A percentile compares a stretch with the other conserved stretches of the same genome.
These are phyloP conservation scores for Colletotrichum lupini DNA, from an alignment of 2,329 filamentous ascomycete species.

Conservation along the genomic window DNA sequence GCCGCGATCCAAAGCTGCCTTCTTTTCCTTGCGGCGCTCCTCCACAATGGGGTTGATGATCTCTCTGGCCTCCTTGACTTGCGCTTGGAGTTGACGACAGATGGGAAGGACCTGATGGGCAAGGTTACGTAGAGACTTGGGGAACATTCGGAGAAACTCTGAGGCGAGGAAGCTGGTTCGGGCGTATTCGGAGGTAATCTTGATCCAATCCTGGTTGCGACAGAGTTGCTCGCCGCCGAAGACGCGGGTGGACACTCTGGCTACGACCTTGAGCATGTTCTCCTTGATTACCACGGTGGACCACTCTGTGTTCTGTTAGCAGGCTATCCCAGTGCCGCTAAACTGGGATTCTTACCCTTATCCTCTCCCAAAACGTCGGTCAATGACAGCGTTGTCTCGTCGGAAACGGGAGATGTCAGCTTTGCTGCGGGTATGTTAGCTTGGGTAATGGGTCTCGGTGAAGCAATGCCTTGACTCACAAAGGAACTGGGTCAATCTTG, in stretches of 20 bases:
- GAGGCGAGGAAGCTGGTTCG: slow-evolving; percentile 22
- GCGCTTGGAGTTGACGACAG: slow-evolving; percentile 27
- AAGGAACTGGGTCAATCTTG: slow-evolving; percentile 32
- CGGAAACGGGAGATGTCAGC: slow-evolving; percentile 23
- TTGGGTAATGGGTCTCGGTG: too few relatives aligned
- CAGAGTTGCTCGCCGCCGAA: slow-evolving; percentile 40
- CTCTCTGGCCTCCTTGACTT: slow-evolving; percentile 16
- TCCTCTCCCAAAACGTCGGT: slow-evolving; percentile 13
- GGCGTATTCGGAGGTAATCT: slow-evolving; percentile 34
- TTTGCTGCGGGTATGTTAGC: slow-evolving; percentile 18
- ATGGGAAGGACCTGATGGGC: slow-evolving; percentile 36
- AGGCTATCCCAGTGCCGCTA: too few relatives aligned
- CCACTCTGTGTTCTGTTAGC: slow-evolving; percentile 29
- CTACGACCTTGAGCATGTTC: slow-evolving; percentile 31
- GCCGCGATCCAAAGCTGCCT: slow-evolving; percentile 22
- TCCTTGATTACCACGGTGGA: slow-evolving; percentile 16
- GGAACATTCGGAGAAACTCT: slow-evolving; percentile 34
- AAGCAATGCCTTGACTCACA: not conserved
- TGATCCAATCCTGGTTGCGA: slow-evolving; percentile 37
- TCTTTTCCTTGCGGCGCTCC: slow-evolving; percentile 28
- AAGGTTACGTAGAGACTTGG: slow-evolving; percentile 31
- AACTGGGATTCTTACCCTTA: not conserved
- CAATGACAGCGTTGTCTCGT: slow-evolving; percentile 25
- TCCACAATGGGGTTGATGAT: slow-evolving; percentile 36
- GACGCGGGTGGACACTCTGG: slow-evolving; percentile 37